Base-by-base conservation (phyloP, 2,329 filamentous ascomycete species). In the Aspergillus tamarii region DNA sequence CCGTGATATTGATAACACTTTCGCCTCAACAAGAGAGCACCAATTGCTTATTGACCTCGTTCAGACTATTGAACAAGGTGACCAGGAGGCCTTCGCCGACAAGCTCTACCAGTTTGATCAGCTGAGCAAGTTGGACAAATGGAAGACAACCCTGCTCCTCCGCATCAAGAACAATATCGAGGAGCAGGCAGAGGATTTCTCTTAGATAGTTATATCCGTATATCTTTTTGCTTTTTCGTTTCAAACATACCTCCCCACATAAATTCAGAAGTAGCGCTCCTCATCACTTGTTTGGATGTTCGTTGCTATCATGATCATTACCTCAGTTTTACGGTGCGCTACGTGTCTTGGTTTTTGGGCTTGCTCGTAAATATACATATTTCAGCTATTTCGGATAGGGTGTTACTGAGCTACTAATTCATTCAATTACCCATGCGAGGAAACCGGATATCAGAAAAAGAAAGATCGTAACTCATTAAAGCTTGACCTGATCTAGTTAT, bases 111-210 rank as follows among this genome's bases (percentile, higher is more conserved):
- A 94, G 77, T 98, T 88, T 75, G 93, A 97, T 77, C 92, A 96
- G 82, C 85, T 97, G 82, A 95, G 89, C 82, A 95, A 95, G 84
- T 82, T 98, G 74, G 94, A 97, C 76, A 95, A 94, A 83, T 98
- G 94, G 94, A 97, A 97, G 90, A 97, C 92, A 57, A 92, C 90
- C 36, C 83, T 97, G 63, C 79, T 97, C 67, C 82, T 96, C 74
- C 87, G 89, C 70, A 86, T 97, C 73, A 97, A 97, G 89, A 89
- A 89, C 72, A 84, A 84, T 60, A 96, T 97, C 72, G 90, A 94
- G 80, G 85, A 88, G 74, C 83, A 84, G 67, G 87, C 83, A 46
- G 89, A 91, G 68, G 89, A 91, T 72, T 91, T 91, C 72, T 89
- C 89, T 66, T 91, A 79, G 75, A 72, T 65, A 52, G 39, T 26